Base-by-base conservation (phyloP, 225 moss, liverwort and hornwort species). In the Climacium dendroides region DNA sequence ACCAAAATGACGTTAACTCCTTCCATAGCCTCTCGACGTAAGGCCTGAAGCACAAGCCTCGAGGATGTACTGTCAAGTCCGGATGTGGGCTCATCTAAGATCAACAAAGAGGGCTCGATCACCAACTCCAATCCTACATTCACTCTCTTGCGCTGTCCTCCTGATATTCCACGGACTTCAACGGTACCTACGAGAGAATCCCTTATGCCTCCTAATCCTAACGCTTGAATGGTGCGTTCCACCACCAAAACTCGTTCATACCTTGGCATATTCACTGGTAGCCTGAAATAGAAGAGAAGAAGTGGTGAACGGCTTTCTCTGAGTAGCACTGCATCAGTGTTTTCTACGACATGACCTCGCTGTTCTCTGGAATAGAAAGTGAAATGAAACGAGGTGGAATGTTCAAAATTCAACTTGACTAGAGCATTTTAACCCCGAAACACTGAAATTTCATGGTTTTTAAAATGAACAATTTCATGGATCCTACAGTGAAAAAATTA, bases 11-110 rank as follows among this genome's bases (percentile, higher is more conserved):
- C 96, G 81, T 96, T 99, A 13, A 99, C 99, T 63, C 97, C 99
- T 90, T 93, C 86, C 81, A 87, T 88, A 35, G 99, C 94, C 87
- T 99, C 99, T 78, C 96, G 89, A 45, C 94, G 89, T 83, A 99
- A 91, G 19, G 97, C 94, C 83, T 97, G 97, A 35, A 99, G 94
- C 74, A 99, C 97, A 74, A 99, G 90, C 81, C 96, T 93, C 34
- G 97, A 99, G 80, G 97, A 96, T 13, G 99, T 96, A 87, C 97
- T 99, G 88, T 99, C 99, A 18, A 99, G 90, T 45, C 99, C 99
- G 41, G 99, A 99, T 47, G 99, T 99, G 79, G 99, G 99, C 80
- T 99, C 99, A 89, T 99, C 99, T 81, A 99, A 88, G 77, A 99
- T 94, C 73, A 99, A 54, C 81, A 99, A 85, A 73, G 99, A 99